Evolutionary conservation across 345 rosid genomes (phyloP), one percentile per base, ranked within the genome.

Genomic region (Aquilaria sinensis): DNA sequence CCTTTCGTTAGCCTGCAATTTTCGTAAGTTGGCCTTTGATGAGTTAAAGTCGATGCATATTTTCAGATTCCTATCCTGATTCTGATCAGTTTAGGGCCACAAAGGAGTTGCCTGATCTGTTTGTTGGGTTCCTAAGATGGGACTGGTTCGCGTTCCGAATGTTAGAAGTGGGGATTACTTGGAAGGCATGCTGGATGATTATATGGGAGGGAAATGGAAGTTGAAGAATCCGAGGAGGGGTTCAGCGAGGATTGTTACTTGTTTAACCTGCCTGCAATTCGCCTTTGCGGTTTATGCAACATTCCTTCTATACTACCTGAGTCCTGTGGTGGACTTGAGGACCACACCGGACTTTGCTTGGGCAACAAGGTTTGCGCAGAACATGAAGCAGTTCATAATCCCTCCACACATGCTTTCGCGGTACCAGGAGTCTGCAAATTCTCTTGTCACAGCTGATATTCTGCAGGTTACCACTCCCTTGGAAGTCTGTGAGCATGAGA

Each of bases 211-310:
- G 10, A 77, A 85, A 48, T 70, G 71, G 2, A 83, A 85, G 68
- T 68, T 65, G 11, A 81, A 71, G 66, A 56, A 54, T 50, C 43
- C 2, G 43, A 9, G 8, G 43, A 37, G 75, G 72, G 55, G 51
- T 51, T 72, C 97, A 1, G 70, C 85, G 11, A 77, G 81, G 77
- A 77, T 94, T 61, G 96, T 94, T 56, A 77, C 91, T 10, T 80
- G 72, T 46, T 73, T 94, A 2, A 90, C 97, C 12, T 86, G 78
- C 76, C 84, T 94, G 43, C 99, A 94, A 60, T 80, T 94, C 55
- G 83, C 84, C 2, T 90, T 94, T 45, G 97, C 99, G 3, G 77
- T 90, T 53, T 94, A 90, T 68, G 99, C 97, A 47, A 94, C 97
- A 10, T 81, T 85, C 71, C 84, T 90, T 46, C 71, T 94, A 56